Evolutionary conservation across 495 filamentous ascomycete genomes (phyloP), one percentile per base, ranked within the genome.

Genomic region (Parmelia sp.): DNA sequence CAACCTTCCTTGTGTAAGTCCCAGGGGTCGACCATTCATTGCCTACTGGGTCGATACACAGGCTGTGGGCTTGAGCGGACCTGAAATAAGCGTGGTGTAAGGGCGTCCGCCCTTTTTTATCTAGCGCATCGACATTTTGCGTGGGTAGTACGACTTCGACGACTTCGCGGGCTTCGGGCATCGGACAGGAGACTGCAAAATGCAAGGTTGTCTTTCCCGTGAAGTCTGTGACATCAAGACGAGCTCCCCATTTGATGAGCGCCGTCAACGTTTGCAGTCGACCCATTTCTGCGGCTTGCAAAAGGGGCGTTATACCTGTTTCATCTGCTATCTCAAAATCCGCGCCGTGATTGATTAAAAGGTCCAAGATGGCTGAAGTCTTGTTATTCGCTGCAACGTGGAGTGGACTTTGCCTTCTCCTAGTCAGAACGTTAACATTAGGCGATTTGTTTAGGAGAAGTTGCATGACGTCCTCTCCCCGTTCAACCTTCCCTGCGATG

Each of bases 71-170:
- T 51, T 29, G 23, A n/a, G 47, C 25, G 25, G 47, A 61, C 29
- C 17, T n/a, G 3, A 61, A 47, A 19, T 62, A 62, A 56, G 27
- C 61, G 55, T 62, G 37, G 27, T 62, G 61, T 65, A 63, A 64
- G 4, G 49, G 47, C 62, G 57, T 60, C 15, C 63, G 58, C 3
- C 63, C 44, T 35, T 53, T 59, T 17, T 9, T 31, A n/a, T 65
- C 63, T 60, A 21, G 23, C 42, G 23, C 57, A 60, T 65, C 36
- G 44, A 65, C 25, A 15, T n/a, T 35, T 59, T 40, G 44, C 15
- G 15, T 12, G 3, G 14, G 57, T 17, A 55, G 6, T 23, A 65
- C 27, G 19, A 55, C 1, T 25, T 60, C 44, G 14, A 60, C 27
- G 4, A 39, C 31, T 1, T 59, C 57, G 19, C 27, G 40, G 31